These are phyloP conservation scores for Ogataea pini DNA, from an alignment of 805 yeast genomes.

Conservation along the genomic window DNA sequence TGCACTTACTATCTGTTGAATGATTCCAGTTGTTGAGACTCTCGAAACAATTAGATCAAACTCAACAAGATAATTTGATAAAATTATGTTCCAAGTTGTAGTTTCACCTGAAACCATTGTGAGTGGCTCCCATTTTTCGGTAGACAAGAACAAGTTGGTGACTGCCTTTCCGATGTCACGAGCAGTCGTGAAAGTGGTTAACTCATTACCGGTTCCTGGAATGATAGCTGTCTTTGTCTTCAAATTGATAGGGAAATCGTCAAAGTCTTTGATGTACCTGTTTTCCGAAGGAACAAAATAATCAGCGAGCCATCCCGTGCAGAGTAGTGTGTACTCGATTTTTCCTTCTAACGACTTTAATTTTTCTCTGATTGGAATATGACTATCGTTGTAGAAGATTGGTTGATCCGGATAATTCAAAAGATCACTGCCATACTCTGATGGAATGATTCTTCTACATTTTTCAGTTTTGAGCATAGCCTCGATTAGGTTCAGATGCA, in stretches of 20 bases:
- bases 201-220: constrained; percentile 1
- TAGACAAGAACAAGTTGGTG: neutral
- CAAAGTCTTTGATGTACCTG: constrained; percentile 2
- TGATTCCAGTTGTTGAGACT: neutral
- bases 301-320: constrained; percentile 4
- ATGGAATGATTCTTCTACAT: constrained; percentile 2
- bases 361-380: neutral
- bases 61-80: neutral
- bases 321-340: constrained; percentile 2
- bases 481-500: constrained; percentile 2
- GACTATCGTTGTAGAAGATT: constrained; percentile 4
- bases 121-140: neutral
- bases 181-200: neutral
- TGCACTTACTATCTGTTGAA: neutral
- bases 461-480: constrained; percentile 1
- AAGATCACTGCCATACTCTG: constrained; percentile 2
- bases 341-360: neutral
- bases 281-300: constrained; percentile 1
- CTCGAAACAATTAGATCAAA: neutral
- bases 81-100: neutral
- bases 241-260: constrained; percentile 1
- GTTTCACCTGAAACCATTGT: constrained; percentile 2
- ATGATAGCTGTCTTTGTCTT: neutral
- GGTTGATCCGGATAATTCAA: constrained; percentile 4
- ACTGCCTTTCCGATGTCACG: constrained; percentile 3